phyloP scores from a whole-genome alignment of 2,329 filamentous ascomycete species.

The Alternaria triticimaculans region DNA sequence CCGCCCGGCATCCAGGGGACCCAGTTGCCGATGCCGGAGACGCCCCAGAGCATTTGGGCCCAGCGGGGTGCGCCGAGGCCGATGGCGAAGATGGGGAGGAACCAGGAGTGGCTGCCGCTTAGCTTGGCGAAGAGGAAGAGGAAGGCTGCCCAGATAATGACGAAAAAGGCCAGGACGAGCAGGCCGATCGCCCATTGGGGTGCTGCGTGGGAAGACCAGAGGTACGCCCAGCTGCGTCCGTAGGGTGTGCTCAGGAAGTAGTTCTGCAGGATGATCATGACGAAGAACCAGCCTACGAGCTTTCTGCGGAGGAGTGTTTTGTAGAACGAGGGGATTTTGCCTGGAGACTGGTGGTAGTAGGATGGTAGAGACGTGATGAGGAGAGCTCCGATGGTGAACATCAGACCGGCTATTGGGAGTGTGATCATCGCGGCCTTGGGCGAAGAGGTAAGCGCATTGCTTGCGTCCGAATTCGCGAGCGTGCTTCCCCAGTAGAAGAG shows the following conservation, averaged over 20 bases:
- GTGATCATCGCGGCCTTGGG: background rate
- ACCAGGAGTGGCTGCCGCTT: background rate
- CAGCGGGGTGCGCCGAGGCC: background rate
- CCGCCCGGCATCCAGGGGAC: background rate
- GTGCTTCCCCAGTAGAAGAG: background rate
- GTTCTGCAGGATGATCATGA: background rate
- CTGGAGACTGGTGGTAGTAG: background rate
- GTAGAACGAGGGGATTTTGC: background rate
- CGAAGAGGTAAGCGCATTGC: background rate
- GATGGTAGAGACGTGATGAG: background rate
- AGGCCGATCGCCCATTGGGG: background rate
- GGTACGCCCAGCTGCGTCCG: background rate
- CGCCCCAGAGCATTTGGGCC: background rate
- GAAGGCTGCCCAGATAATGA: background rate
- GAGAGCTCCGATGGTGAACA: background rate
- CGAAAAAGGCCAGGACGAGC: background rate
- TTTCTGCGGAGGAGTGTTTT: background rate
- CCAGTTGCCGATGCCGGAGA: background rate
- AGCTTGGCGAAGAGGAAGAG: background rate
- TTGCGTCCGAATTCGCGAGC: background rate
- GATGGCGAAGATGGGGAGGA: background rate
- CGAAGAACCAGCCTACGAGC: background rate
- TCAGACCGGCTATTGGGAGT: background rate
- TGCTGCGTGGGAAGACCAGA: background rate
- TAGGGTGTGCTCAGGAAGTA: background rate